These are phyloP conservation scores for Boletus fagicola DNA, from an alignment of 768 basidiomycete genomes.

Conservation along the genomic window DNA sequence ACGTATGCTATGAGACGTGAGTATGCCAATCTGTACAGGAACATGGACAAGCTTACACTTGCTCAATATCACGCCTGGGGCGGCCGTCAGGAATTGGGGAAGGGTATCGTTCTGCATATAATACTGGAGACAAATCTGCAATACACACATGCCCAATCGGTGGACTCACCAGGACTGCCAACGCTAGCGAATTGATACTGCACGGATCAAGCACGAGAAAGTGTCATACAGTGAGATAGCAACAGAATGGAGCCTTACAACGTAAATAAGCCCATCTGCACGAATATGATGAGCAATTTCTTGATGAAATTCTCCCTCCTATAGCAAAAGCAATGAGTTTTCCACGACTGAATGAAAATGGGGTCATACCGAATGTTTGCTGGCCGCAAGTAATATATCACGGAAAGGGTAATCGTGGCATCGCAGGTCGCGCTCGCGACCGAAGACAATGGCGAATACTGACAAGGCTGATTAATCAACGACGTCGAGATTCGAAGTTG, in stretches of 20 bases:
- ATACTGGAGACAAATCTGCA: constrained; percentile 10
- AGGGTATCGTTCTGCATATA: not conserved
- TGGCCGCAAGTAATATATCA: constrained; percentile 13
- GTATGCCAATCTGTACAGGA: not conserved
- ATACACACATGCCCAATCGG: not conserved
- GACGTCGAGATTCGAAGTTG: not conserved
- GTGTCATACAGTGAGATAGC: not conserved
- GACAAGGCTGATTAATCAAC: not conserved
- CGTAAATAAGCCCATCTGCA: constrained; percentile 14
- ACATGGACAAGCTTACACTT: constrained; percentile 7
- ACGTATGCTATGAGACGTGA: constrained; percentile 16
- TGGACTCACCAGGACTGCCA: constrained; percentile 13
- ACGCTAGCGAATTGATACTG: constrained; percentile 12
- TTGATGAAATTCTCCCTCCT: constrained; percentile 10
- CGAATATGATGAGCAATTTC: constrained; percentile 6
- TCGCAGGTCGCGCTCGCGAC: constrained; percentile 8
- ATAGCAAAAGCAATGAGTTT: not conserved
- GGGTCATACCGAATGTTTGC: constrained; percentile 3
- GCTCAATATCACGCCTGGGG: constrained; percentile 14
- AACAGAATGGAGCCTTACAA: constrained; percentile 7
- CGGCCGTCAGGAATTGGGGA: not conserved
- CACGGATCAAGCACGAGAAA: not conserved
- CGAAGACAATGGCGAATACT: not conserved
- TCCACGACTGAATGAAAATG: not conserved
- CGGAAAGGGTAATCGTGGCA: constrained; percentile 10